Evolutionary conservation across 129 eudicot species (phyloP), one percentile per base, ranked within the genome.

Genomic region (Flaveria bidentis): DNA sequence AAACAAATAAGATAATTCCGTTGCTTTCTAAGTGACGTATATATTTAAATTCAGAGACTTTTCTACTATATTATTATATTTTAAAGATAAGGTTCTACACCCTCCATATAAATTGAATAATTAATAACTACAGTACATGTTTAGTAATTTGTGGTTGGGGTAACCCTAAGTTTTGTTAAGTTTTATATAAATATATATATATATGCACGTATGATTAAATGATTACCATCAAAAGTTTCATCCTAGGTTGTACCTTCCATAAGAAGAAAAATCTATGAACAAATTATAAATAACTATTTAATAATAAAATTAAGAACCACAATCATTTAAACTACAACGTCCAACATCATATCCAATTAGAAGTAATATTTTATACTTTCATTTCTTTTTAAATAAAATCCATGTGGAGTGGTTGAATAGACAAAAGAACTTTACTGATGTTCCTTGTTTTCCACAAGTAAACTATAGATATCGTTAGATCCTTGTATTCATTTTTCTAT

Each of bases 201-300:
- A 42, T 20, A 60, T 45, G 42, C 71, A n/a, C 58, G 52, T 30
- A 63, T 28, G 79, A 73, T 58, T 74, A 42, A 60, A 75, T 77
- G 69, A 71, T 78, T 78, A 51, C 82, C 77, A 50, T 17, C 47
- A 71, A 71, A 50, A 61, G 72, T 23, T 62, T 71, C 77, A 78
- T 78, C 82, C 82, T 36, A 78, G 71, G 82, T 78, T 61, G 77
- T 50, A 78, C 65, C 72, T 78, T 71, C 30, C 61, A 61, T 60
- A 71, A 61, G 20, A 71, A 71, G 39, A 58, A 61, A 18, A 78
- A n/a, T 36, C 41, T 36, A 36, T 36, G 41, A 45, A 45, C 13
- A 9, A 45, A 6, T 8, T 45, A 45, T 7, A 45, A 8, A 8
- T 9, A 45, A 45, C 2, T 8, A 45, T 45, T 11, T 45, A 45